Evolutionary conservation across 2,329 filamentous ascomycete species (phyloP).

Genomic region (Knoxdaviesia proteae): DNA sequence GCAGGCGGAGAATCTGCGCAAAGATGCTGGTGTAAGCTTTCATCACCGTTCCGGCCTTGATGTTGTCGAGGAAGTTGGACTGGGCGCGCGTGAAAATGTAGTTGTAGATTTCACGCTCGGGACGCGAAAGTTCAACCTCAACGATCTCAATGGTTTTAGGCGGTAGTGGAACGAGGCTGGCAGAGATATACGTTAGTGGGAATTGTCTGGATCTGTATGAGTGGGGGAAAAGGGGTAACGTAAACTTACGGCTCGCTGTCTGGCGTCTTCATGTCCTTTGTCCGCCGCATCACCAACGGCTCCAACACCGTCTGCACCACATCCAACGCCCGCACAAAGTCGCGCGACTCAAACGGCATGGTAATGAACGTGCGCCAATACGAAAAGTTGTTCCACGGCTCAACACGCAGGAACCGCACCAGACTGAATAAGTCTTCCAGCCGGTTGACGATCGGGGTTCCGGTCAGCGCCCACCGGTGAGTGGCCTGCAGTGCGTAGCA

Average conservation of each 20-base stretch:
- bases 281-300: slow-evolving; percentile 81
- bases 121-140: slow-evolving; percentile 62
- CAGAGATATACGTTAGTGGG: background rate
- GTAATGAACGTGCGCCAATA: slow-evolving; percentile 99
- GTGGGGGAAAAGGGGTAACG: background rate
- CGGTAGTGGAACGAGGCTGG: slow-evolving; percentile 55
- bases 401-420: slow-evolving; percentile 78
- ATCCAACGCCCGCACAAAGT: slow-evolving; percentile 81
- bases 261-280: slow-evolving; percentile 96
- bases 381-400: slow-evolving; percentile 97
- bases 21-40: slow-evolving; percentile 96
- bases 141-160: slow-evolving; percentile 69
- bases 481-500: slow-evolving; percentile 75
- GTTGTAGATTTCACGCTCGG: slow-evolving; percentile 81
- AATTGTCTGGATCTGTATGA: background rate
- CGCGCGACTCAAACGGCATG: slow-evolving; percentile 84
- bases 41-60: slow-evolving; percentile 79
- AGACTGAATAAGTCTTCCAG: slow-evolving; percentile 88
- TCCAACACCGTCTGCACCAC: slow-evolving; percentile 95
- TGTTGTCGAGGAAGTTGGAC: slow-evolving; percentile 62
- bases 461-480: slow-evolving; percentile 85
- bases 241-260: slow-evolving; percentile 34
- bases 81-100: slow-evolving; percentile 72
- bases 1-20: slow-evolving; percentile 78
- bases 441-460: slow-evolving; percentile 90